Conservation (phyloP, 495 filamentous ascomycete genomes). For the Extremus antarcticus region DNA sequence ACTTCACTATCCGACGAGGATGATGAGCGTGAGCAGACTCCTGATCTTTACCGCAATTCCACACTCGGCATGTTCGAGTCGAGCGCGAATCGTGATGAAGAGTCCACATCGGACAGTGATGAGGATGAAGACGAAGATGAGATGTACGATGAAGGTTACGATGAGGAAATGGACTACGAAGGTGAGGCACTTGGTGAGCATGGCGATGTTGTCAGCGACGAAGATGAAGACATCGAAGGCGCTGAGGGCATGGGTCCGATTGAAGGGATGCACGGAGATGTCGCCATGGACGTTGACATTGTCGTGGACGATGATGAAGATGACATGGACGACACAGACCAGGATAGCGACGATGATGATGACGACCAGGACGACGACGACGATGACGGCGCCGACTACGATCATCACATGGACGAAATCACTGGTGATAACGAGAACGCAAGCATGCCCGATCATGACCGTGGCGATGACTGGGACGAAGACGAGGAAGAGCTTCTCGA, state of each 20-base stretch:
- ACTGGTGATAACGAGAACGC: conserved; percentile 56
- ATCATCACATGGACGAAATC: conserved; percentile 32
- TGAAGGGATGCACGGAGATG: conserved; percentile 72
- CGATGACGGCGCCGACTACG: conserved; percentile 33
- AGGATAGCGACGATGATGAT: conserved; percentile 34
- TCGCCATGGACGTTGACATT: conserved; percentile 21
- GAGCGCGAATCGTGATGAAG: conserved; percentile 58
- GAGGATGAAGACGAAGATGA: conserved; percentile 55
- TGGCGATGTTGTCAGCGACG: conserved; percentile 77
- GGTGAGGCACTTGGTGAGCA: conserved; percentile 55
- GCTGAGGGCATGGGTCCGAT: conserved; percentile 56
- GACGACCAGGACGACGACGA: conserved; percentile 49
- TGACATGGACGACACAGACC: conserved; percentile 49
- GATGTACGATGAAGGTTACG: conserved; percentile 47
- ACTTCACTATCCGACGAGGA: conserved; percentile 76
- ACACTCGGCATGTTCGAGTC: conserved; percentile 84
- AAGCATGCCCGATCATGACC: conserved; percentile 44
- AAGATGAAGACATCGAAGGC: conserved; percentile 68
- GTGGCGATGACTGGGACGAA: conserved; percentile 39
- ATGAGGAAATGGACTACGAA: conserved; percentile 83
- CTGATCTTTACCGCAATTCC: conserved; percentile 93
- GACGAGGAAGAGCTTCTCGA: neutral
- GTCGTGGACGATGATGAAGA: conserved; percentile 35
- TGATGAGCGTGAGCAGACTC: conserved; percentile 82
- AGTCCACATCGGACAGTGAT: conserved; percentile 53